These are phyloP conservation scores for Kentomonas sorsogonicus DNA, from an alignment of 208 protist genomes.

Conservation along the genomic window DNA sequence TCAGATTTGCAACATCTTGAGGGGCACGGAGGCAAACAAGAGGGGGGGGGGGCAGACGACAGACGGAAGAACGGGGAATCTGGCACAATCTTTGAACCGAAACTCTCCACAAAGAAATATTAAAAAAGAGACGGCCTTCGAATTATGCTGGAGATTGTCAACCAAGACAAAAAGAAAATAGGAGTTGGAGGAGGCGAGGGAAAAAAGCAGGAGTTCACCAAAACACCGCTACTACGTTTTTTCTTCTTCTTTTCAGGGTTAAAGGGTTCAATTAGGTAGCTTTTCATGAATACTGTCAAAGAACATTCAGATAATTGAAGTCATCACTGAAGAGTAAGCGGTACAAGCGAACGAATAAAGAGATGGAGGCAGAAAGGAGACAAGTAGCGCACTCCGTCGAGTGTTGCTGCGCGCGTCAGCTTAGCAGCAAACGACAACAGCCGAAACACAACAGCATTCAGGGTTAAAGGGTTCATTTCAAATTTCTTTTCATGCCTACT, in stretches of 20 bases:
- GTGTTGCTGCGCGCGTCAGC: too few relatives aligned
- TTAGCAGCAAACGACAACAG: too few relatives aligned
- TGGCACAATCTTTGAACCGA: conserved; percentile 27
- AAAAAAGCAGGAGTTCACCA: too few relatives aligned
- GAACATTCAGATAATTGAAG: conserved; percentile 1
- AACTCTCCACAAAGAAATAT: conserved; percentile 5
- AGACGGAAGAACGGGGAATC: background rate
- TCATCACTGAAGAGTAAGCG: background rate
- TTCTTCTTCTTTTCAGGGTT: background rate
- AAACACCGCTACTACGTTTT: background rate
- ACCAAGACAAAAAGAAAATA: conserved; percentile 6
- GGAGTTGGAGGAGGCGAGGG: too few relatives aligned
- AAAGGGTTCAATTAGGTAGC: conserved; percentile 10
- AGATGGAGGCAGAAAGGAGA: background rate
- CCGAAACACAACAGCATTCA: background rate
- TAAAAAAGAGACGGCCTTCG: conserved; percentile 16
- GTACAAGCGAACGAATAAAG: background rate
- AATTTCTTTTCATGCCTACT: conserved; percentile 2
- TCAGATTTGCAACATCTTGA: background rate
- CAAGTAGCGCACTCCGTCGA: too few relatives aligned
- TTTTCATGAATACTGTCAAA: conserved; percentile 9
- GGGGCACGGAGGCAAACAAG: background rate
- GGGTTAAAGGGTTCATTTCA: conserved; percentile 4
- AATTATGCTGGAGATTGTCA: conserved; percentile 7
- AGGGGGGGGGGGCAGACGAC: background rate